Evolutionary conservation across 441 rosid genomes (phyloP).

Genomic region (Erodium moschatum): DNA sequence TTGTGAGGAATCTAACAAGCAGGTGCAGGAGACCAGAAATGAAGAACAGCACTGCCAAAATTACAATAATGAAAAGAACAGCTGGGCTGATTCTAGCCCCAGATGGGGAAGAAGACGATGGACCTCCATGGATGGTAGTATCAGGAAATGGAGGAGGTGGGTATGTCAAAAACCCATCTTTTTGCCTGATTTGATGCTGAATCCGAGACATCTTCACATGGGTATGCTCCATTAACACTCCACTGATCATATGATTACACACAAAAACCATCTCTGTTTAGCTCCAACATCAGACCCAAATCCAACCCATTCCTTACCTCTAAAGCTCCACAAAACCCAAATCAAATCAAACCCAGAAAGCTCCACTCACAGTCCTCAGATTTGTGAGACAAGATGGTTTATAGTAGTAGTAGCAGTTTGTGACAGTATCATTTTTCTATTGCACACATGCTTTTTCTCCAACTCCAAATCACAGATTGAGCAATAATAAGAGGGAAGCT

Average conservation of each 20-base stretch:
- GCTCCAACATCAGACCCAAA: constrained; percentile 6
- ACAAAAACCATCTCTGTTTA: constrained; percentile 22
- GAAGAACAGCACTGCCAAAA: constrained; percentile 3
- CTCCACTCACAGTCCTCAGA: background rate
- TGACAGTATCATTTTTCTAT: background rate
- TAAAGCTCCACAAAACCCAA: background rate
- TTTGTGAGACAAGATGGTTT: background rate
- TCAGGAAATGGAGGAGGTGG: constrained; percentile 39
- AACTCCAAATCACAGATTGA: constrained; percentile 2
- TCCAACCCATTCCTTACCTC: background rate
- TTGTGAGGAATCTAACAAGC: constrained; percentile 7
- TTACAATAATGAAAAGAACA: constrained; percentile 6
- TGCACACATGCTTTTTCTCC: background rate
- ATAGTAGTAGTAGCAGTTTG: background rate
- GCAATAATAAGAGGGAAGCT: background rate
- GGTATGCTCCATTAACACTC: constrained; percentile 36
- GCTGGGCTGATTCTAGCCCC: constrained; percentile 26
- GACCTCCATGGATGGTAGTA: constrained; percentile 36
- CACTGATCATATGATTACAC: constrained; percentile 27
- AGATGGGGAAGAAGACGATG: constrained; percentile 42
- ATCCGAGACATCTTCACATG: constrained; percentile 65
- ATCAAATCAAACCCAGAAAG: constrained; percentile 1
- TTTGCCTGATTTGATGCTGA: constrained; percentile 48
- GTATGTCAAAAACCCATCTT: constrained; percentile 47
- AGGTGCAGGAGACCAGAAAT: constrained; percentile 7